These are phyloP conservation scores for Lachnellula cervina DNA, from an alignment of 2,329 filamentous ascomycete genomes.

Conservation along the genomic window DNA sequence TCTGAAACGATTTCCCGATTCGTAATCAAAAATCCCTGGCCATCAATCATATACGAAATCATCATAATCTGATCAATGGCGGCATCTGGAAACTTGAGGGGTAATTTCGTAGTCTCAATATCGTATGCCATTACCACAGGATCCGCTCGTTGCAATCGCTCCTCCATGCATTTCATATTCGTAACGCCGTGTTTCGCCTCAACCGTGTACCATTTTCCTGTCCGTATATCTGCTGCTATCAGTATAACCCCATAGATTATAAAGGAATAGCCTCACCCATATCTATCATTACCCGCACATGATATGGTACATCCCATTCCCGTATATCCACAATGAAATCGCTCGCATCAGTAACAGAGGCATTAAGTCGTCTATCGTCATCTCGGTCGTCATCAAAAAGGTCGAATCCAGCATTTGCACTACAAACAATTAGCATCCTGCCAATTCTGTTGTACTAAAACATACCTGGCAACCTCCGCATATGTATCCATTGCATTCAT, in stretches of 20 bases:
- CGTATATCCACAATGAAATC: constrained; percentile 98
- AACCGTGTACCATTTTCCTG: constrained; percentile 95
- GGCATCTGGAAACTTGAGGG: constrained; percentile 93
- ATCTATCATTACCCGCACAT: constrained; percentile 98
- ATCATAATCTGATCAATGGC: constrained; percentile 98
- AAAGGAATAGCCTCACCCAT: constrained; percentile 50
- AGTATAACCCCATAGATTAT: background rate
- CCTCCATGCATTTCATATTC: constrained; percentile 78
- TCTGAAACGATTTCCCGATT: constrained; percentile 97
- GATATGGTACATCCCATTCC: constrained; percentile 98
- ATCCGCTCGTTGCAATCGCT: constrained; percentile 83
- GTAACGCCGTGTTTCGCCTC: constrained; percentile 89
- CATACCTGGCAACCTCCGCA: constrained; percentile 86
- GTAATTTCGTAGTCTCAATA: constrained; percentile 95
- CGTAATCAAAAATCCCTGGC: constrained; percentile 94
- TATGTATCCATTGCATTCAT: constrained; percentile 98
- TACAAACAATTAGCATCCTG: constrained; percentile 33
- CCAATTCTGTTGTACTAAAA: constrained; percentile 14
- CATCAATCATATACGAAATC: constrained; percentile 99
- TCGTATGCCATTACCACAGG: constrained; percentile 99
- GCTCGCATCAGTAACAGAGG: constrained; percentile 77
- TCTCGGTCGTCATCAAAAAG: constrained; percentile 87
- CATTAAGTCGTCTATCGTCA: constrained; percentile 73
- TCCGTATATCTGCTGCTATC: constrained; percentile 69
- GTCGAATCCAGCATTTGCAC: constrained; percentile 78